Percentiles rank a stretch among this genome's conserved stretches.
Conservation (phyloP, 2,329 filamentous ascomycete species). For the Simplicillium sp. region DNA sequence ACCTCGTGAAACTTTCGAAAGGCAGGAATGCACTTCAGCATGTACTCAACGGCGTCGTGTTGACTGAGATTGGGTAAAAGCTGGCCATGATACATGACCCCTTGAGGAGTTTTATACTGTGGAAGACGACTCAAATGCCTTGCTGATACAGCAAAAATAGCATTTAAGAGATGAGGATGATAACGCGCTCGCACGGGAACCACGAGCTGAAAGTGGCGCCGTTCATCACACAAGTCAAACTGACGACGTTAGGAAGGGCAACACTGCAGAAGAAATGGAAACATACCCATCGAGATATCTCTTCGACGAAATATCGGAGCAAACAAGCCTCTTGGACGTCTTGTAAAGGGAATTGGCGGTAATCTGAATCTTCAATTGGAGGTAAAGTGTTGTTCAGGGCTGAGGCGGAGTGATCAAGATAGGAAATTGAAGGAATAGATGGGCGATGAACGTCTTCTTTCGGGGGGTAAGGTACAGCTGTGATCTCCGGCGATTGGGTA, state of each 20-base stretch:
- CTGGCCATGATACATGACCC: conserved; percentile 27
- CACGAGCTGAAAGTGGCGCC: conserved; percentile 27
- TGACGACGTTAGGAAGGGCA: conserved; percentile 4
- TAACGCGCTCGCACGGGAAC: conserved; percentile 23
- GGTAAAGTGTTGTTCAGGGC: not conserved
- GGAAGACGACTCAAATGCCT: conserved; percentile 27
- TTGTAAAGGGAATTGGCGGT: conserved; percentile 18
- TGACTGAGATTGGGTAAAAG: conserved; percentile 22
- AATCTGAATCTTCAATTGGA: conserved; percentile 2
- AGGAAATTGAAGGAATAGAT: not conserved
- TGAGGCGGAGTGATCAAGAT: not conserved
- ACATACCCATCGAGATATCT: conserved; percentile 28
- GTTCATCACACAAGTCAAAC: conserved; percentile 30
- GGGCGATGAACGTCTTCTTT: not conserved
- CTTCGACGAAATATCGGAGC: conserved; percentile 27
- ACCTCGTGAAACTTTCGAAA: conserved; percentile 25
- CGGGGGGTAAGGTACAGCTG: no score
- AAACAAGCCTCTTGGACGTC: conserved; percentile 27
- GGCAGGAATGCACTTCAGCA: conserved; percentile 28
- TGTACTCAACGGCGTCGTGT: conserved; percentile 30
- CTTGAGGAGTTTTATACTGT: conserved; percentile 23
- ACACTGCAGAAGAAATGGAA: not conserved
- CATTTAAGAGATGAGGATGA: conserved; percentile 27
- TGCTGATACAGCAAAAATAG: conserved; percentile 29
- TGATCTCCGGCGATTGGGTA: no score